These are phyloP conservation scores for Chytriomyces sp. DNA, from an alignment of 192 early-diverging fungal genomes.

Conservation along the genomic window DNA sequence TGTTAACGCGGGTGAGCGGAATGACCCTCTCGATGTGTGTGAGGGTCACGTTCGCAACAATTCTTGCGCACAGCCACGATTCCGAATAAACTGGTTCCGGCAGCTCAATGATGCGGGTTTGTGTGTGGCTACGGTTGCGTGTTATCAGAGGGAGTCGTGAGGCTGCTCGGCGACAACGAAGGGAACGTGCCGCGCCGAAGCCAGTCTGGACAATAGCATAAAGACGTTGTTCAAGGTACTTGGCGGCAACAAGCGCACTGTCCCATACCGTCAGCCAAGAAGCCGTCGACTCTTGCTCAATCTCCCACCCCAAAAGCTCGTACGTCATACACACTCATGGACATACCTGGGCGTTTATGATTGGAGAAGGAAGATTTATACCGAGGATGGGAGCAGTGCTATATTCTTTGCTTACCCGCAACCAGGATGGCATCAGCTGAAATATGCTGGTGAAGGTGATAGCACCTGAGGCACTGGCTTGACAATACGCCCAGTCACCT, in stretches of 20 bases:
- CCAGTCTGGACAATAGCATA: background rate
- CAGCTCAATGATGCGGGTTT: slow-evolving; percentile 51
- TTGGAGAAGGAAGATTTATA: no score
- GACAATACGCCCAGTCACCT: no score
- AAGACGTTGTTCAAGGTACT: slow-evolving; percentile 41
- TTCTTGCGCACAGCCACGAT: slow-evolving; percentile 37
- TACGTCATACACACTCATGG: slow-evolving; percentile 27
- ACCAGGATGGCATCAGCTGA: no score
- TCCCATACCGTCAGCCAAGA: slow-evolving; percentile 52
- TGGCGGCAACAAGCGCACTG: slow-evolving; percentile 35
- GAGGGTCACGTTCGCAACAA: slow-evolving; percentile 17
- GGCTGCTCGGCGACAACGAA: no score
- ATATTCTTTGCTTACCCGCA: no score
- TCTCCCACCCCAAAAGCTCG: background rate
- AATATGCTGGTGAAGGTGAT: no score
- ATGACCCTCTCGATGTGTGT: slow-evolving; percentile 53
- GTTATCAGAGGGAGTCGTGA: no score
- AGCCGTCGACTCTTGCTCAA: slow-evolving; percentile 9
- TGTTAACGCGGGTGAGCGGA: slow-evolving; percentile 27
- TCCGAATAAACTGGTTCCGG: slow-evolving; percentile 63
- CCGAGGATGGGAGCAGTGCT: no score
- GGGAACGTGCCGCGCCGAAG: slow-evolving; percentile 3
- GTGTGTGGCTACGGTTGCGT: no score
- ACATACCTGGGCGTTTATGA: no score
- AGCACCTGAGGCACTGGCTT: no score